Evolutionary conservation across 441 rosid genomes (phyloP).

Genomic region (Arabidopsis hybrid): DNA sequence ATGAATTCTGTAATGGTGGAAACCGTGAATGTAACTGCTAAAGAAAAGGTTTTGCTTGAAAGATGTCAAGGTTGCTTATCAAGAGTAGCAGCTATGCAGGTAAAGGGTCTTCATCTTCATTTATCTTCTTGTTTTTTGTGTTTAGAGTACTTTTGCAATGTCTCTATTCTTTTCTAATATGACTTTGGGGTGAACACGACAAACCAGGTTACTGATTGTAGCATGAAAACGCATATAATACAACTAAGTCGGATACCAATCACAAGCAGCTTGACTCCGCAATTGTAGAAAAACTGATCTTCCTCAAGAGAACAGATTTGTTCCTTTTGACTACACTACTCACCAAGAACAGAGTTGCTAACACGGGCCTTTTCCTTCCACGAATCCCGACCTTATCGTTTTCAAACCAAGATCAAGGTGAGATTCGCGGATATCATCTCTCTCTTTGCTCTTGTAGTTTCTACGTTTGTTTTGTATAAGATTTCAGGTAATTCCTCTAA

Average conservation of each 20-base stretch:
- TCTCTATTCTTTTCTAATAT: conserved; percentile 14
- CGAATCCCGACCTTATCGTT: conserved; percentile 41
- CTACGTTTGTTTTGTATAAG: conserved; percentile 11
- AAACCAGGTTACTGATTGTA: conserved; percentile 70
- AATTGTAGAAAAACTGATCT: conserved; percentile 74
- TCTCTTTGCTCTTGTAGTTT: conserved; percentile 19
- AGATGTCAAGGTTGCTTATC: conserved; percentile 62
- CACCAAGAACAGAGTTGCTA: conserved; percentile 53
- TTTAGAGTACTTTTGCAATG: neutral
- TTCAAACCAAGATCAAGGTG: conserved; percentile 45
- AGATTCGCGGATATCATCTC: conserved; percentile 22
- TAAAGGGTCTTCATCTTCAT: conserved; percentile 31
- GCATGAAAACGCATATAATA: conserved; percentile 76
- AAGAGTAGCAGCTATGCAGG: conserved; percentile 65
- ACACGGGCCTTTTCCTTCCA: conserved; percentile 34
- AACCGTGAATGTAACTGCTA: conserved; percentile 53
- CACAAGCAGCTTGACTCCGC: conserved; percentile 70
- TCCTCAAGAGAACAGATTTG: conserved; percentile 38
- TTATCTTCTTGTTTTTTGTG: neutral
- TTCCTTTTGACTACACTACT: conserved; percentile 52
- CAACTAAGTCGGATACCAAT: conserved; percentile 57
- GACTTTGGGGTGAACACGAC: conserved; percentile 17
- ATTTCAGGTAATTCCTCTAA: conserved; percentile 34
- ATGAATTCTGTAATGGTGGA: conserved; percentile 62
- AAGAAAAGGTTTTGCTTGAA: conserved; percentile 62